These are phyloP conservation scores for Cercis canadensis DNA, from an alignment of 306 rosid genomes.

Conservation along the genomic window DNA sequence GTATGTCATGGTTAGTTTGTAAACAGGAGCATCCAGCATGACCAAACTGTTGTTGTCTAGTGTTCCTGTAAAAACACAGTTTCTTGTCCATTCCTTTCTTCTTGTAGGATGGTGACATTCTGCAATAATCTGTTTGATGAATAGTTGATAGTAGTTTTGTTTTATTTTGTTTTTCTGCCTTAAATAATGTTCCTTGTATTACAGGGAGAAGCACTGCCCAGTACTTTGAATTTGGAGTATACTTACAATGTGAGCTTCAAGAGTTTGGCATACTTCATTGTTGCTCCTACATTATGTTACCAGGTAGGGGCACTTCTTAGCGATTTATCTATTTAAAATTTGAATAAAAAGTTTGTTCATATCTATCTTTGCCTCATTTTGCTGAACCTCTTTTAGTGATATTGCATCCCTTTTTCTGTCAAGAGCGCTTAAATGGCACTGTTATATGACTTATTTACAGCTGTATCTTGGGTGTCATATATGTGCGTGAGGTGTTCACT, in stretches of 20 bases:
- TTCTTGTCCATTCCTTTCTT: conserved; percentile 3
- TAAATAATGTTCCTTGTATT: conserved; percentile 37
- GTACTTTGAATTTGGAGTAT: conserved; percentile 50
- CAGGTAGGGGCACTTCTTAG: conserved; percentile 64
- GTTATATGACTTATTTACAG: conserved; percentile 8
- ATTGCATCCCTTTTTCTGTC: conserved; percentile 27
- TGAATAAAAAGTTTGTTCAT: conserved; percentile 5
- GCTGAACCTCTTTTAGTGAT: background rate
- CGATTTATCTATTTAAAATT: conserved; percentile 19
- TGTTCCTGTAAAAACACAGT: too few species aligned
- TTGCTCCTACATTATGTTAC: conserved; percentile 96
- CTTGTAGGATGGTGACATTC: conserved; percentile 24
- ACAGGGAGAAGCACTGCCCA: conserved; percentile 69
- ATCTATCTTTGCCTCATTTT: conserved; percentile 17
- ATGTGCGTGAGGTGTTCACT: background rate
- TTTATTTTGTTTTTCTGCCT: conserved; percentile 8
- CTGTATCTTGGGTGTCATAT: conserved; percentile 22
- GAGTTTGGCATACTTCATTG: conserved; percentile 88
- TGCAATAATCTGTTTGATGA: conserved; percentile 11
- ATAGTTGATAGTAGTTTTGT: too few species aligned
- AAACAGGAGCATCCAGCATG: conserved; percentile 15
- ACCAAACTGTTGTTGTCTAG: conserved; percentile 11
- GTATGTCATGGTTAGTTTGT: conserved; percentile 10
- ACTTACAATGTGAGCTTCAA: conserved; percentile 62
- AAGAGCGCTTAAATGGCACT: conserved; percentile 28